Conservation (phyloP, 108 stramenopile genomes). For the Cyclotella sp. region DNA sequence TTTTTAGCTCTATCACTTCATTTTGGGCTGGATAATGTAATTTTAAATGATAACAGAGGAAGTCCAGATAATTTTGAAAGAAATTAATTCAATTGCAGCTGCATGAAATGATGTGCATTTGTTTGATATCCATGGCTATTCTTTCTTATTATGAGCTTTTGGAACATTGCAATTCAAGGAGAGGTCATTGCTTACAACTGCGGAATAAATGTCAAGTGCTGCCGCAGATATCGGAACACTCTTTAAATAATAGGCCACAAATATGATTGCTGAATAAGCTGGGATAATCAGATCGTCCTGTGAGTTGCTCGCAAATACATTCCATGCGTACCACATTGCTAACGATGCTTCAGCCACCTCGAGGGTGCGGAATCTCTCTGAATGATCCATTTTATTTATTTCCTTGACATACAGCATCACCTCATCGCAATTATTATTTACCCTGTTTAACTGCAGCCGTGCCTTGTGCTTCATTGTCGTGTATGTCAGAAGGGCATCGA, state of each 20-base stretch:
- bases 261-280: slow-evolving; percentile 10
- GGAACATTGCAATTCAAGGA: slow-evolving; percentile 16
- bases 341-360: slow-evolving; percentile 4
- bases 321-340: slow-evolving; percentile 38
- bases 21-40: no score
- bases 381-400: neutral
- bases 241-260: slow-evolving; percentile 15
- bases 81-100: neutral
- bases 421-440: neutral
- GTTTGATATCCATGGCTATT: slow-evolving; percentile 3
- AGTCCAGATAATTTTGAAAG: no score
- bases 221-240: slow-evolving; percentile 23
- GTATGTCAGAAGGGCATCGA: slow-evolving; percentile 21
- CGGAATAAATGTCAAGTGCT: slow-evolving; percentile 27
- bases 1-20: no score
- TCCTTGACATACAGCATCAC: neutral
- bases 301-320: slow-evolving; percentile 24
- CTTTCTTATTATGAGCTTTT: slow-evolving; percentile 29
- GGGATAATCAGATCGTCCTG: slow-evolving; percentile 32
- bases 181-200: slow-evolving; percentile 33
- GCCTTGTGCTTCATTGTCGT: slow-evolving; percentile 9
- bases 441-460: slow-evolving; percentile 11
- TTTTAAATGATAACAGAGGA: no score
- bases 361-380: neutral
- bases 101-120: neutral